A percentile compares a stretch with the other conserved stretches of the same genome.
Conservation (phyloP, 768 basidiomycete species). For the Bullera alba region DNA sequence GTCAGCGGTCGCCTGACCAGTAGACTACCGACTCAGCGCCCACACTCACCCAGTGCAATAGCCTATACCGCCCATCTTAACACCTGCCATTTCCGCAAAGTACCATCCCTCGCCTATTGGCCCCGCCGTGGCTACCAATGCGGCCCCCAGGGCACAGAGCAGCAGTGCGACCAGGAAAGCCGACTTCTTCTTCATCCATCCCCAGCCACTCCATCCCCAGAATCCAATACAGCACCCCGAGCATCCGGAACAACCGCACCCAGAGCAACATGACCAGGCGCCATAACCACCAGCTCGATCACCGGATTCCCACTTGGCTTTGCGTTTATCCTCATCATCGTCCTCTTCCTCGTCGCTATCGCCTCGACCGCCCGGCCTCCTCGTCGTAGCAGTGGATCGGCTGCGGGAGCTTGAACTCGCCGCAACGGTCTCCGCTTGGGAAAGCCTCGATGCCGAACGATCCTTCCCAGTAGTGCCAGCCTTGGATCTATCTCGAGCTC, state of each 20-base stretch:
- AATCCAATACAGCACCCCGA: not conserved
- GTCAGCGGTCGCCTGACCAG: too few species aligned
- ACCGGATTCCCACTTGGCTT: too few species aligned
- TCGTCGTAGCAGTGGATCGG: too few species aligned
- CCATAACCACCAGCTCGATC: not conserved
- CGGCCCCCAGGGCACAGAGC: too few species aligned
- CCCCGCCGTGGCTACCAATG: not conserved
- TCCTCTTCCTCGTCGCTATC: too few species aligned
- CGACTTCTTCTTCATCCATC: not conserved
- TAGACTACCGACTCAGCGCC: too few species aligned
- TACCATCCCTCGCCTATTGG: not conserved
- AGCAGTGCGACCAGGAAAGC: not conserved
- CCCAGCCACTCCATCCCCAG: constrained; percentile 2
- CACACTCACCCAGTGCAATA: constrained; percentile 1
- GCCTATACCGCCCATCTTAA: not conserved
- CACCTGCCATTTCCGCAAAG: not conserved
- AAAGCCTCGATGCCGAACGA: too few species aligned
- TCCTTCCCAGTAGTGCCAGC: too few species aligned
- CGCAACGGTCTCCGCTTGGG: too few species aligned
- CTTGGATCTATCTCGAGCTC: not conserved
- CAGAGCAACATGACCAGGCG: not conserved
- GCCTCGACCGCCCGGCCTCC: too few species aligned
- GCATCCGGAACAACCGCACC: not conserved
- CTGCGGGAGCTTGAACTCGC: too few species aligned
- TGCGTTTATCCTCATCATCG: too few species aligned